Conservation (phyloP, 2,329 filamentous ascomycete genomes). For the Didymella pinodella region DNA sequence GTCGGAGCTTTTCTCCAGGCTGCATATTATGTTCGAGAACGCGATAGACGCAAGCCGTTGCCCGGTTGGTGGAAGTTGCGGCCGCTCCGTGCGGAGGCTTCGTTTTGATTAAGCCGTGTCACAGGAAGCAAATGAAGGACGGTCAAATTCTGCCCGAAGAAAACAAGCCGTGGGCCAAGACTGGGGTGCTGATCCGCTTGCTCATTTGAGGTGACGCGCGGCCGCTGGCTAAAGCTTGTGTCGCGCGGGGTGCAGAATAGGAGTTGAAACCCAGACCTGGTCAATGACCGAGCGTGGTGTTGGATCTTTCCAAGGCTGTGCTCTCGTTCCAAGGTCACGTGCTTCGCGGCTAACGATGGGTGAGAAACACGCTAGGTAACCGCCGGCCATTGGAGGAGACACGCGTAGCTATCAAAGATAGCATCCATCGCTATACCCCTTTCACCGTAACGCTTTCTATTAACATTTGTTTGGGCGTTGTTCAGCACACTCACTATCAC, state of each 20-base stretch:
- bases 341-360: neutral
- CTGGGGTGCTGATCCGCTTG: slow-evolving; percentile 13
- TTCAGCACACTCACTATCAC: neutral
- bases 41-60: neutral
- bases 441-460: neutral
- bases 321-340: slow-evolving; percentile 4
- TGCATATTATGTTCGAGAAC: neutral
- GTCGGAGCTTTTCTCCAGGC: slow-evolving; percentile 5
- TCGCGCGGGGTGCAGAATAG: neutral
- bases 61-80: slow-evolving; percentile 18
- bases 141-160: slow-evolving; percentile 18
- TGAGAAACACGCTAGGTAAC: slow-evolving; percentile 3
- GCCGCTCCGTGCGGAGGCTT: slow-evolving; percentile 8
- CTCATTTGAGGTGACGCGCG: slow-evolving; percentile 6
- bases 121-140: slow-evolving; percentile 30
- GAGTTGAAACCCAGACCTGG: neutral
- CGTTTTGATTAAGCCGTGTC: slow-evolving; percentile 24
- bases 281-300: neutral
- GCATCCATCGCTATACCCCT: neutral
- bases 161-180: slow-evolving; percentile 2
- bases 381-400: neutral
- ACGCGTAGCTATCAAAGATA: slow-evolving; percentile 1
- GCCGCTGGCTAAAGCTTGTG: slow-evolving; percentile 6
- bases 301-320: neutral
- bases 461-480: neutral